Conservation (phyloP, 257 asterid genomes). For the Galeopsis tetrahit region DNA sequence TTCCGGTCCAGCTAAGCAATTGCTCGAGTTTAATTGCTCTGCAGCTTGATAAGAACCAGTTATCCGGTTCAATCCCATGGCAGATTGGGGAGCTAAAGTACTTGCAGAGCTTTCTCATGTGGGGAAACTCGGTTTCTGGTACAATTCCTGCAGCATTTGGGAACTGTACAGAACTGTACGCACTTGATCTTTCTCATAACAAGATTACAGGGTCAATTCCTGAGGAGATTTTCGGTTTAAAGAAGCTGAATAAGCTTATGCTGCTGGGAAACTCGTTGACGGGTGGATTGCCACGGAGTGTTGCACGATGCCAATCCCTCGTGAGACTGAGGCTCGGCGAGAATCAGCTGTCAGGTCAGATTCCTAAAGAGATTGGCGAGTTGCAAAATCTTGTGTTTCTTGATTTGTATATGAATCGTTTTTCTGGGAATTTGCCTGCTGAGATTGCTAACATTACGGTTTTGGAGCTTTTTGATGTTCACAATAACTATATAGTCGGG, state of each 20-base stretch:
- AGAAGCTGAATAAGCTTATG: slow-evolving; percentile 83
- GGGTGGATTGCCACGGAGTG: slow-evolving; percentile 62
- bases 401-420: slow-evolving; percentile 84
- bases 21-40: slow-evolving; percentile 78
- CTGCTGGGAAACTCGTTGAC: slow-evolving; percentile 77
- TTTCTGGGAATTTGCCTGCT: slow-evolving; percentile 78
- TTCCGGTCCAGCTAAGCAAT: slow-evolving; percentile 71
- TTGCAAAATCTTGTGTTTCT: slow-evolving; percentile 91
- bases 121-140: slow-evolving; percentile 89
- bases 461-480: slow-evolving; percentile 86
- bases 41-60: slow-evolving; percentile 80
- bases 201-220: slow-evolving; percentile 86
- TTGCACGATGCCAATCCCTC: slow-evolving; percentile 79
- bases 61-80: slow-evolving; percentile 76
- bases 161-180: slow-evolving; percentile 83
- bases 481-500: slow-evolving; percentile 69
- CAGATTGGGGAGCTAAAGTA: slow-evolving; percentile 71
- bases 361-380: slow-evolving; percentile 88
- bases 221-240: slow-evolving; percentile 70
- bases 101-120: slow-evolving; percentile 81
- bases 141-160: slow-evolving; percentile 74
- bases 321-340: slow-evolving; percentile 90
- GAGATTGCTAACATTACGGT: slow-evolving; percentile 74
- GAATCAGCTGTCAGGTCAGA: slow-evolving; percentile 86
- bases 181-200: slow-evolving; percentile 83